A percentile compares a stretch with the other conserved stretches of the same genome.
Conservation (phyloP, 352 stramenopile genomes). For the Phytophthora citricola region DNA sequence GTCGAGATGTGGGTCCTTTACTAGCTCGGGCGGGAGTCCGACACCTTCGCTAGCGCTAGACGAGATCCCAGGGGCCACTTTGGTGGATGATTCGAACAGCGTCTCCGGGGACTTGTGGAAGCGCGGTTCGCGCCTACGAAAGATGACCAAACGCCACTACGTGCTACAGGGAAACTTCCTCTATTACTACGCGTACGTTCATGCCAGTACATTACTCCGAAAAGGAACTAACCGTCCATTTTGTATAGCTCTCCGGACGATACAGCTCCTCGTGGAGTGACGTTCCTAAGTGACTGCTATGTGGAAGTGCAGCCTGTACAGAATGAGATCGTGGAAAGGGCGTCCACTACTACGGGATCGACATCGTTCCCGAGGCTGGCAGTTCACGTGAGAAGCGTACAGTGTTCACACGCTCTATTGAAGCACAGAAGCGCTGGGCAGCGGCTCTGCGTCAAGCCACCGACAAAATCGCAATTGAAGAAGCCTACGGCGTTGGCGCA, state of each 20-base stretch:
- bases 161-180: conserved; percentile 89
- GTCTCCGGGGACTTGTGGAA: conserved; percentile 81
- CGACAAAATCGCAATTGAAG: conserved; percentile 89
- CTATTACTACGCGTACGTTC: conserved; percentile 84
- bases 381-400: conserved; percentile 74
- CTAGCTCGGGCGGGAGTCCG: conserved; percentile 21
- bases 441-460: conserved; percentile 76
- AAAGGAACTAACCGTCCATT: background rate
- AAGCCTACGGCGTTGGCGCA: conserved; percentile 90
- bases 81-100: conserved; percentile 44
- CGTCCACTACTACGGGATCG: conserved; percentile 87
- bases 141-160: conserved; percentile 90
- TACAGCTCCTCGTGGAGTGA: conserved; percentile 72
- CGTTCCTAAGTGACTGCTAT: conserved; percentile 85
- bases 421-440: conserved; percentile 85
- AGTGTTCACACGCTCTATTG: conserved; percentile 82
- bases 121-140: conserved; percentile 74
- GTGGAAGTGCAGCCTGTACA: conserved; percentile 60
- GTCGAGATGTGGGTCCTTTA: conserved; percentile 26
- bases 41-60: conserved; percentile 30
- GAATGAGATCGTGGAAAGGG: conserved; percentile 78
- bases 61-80: conserved; percentile 33
- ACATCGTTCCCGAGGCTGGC: conserved; percentile 82
- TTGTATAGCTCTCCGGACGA: conserved; percentile 66
- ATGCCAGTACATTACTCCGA: background rate